Evolutionary conservation across 345 rosid species (phyloP), one percentile per base, ranked within the genome.

Genomic region (Brassica nigra): DNA sequence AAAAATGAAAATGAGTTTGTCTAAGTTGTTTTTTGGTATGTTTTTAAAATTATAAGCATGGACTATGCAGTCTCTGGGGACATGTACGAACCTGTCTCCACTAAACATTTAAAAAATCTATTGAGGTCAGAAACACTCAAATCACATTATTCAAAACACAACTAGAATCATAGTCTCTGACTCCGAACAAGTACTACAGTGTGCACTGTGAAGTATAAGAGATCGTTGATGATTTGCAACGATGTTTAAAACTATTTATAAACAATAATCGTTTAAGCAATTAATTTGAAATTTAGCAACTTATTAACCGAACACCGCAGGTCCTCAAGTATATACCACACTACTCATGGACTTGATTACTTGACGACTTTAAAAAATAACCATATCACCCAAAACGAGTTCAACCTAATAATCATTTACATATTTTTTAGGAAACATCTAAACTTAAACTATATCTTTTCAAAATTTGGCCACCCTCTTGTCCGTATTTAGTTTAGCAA

Each of bases 111-210:
- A 0, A 39, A 36, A 15, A 16, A 29, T 10, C 18, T 16, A 37
- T 3, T 18, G 42, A 29, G n/a, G 11, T 69, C 28, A 8, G 42
- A 54, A 70, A 70, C 16, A 10, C n/a, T 8, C 30, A 16, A 20
- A 58, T 58, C 66, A 58, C 34, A 59, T 59, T 59, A 59, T 61
- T 72, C 36, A 61, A 61, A 8, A 15, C 29, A 15, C 39, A 73
- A 42, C 68, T 39, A 28, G 11, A 72, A 27, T 7, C 5, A 36
- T 12, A 57, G 30, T 11, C 65, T 61, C 34, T 36, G 75, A 34
- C 65, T 61, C 34, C 23, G 75, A 34, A 71, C 8, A 47, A 55
- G 20, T 29, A 28, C 5, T 33, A 55, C 20, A 4, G 34, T 34
- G 65, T 57, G 66, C 36, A 29, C 3, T 62, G 34, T 62, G 66